A percentile compares a stretch with the other conserved stretches of the same genome.
Conservation (phyloP, 1,284 basidiomycete genomes). For the Kwoniella shivajii region DNA sequence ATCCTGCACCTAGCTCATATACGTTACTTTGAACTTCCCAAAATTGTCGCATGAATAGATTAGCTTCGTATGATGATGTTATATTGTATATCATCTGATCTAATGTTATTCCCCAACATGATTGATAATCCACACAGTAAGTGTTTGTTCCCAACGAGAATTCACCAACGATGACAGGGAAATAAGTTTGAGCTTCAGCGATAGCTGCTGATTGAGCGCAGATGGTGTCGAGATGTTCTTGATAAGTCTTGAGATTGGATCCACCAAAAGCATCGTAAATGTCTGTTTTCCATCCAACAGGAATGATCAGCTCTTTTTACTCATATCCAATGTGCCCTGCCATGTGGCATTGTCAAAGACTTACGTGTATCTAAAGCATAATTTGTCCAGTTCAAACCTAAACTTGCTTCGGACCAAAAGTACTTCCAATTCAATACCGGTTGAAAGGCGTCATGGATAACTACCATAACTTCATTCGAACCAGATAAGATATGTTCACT, state of each 20-base stretch:
- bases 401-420: constrained; percentile 29
- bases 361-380: constrained; percentile 46
- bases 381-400: constrained; percentile 38
- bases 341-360: background rate
- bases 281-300: constrained; percentile 16
- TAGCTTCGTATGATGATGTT: constrained; percentile 26
- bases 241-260: constrained; percentile 22
- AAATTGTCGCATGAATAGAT: constrained; percentile 36
- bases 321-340: background rate
- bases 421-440: constrained; percentile 40
- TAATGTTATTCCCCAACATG: constrained; percentile 28
- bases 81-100: constrained; percentile 29
- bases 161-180: constrained; percentile 21
- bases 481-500: constrained; percentile 32
- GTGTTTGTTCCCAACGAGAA: constrained; percentile 28
- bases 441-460: constrained; percentile 50
- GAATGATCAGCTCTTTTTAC: background rate
- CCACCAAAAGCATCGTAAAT: constrained; percentile 44
- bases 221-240: constrained; percentile 39
- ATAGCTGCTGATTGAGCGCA: constrained; percentile 29
- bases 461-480: constrained; percentile 38
- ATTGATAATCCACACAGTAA: constrained; percentile 40
- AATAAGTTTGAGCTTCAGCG: constrained; percentile 26
- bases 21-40: constrained; percentile 44
- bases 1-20: constrained; percentile 43